Conservation (phyloP, 225 moss, liverwort and hornwort species). For the Physcomitrium patens region DNA sequence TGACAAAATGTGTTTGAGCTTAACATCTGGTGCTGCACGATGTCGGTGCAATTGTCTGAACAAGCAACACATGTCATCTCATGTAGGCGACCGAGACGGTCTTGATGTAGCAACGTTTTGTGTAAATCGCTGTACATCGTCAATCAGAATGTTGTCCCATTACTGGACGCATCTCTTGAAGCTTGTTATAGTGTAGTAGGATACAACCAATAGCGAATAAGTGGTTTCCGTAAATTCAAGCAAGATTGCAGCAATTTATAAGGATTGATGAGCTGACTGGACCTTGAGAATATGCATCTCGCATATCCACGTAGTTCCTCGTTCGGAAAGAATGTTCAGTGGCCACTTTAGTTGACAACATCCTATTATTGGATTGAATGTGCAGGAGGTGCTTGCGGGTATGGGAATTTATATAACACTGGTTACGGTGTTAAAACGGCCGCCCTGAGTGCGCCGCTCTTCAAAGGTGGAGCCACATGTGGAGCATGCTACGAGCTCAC, state of each 20-base stretch:
- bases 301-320: not conserved
- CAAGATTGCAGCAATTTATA: too few species aligned
- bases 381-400: conserved; percentile 19
- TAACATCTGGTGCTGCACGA: not conserved
- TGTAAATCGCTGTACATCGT: too few species aligned
- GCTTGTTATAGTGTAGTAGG: too few species aligned
- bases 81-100: too few species aligned
- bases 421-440: not conserved
- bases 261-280: too few species aligned
- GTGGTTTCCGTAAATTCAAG: too few species aligned
- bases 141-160: too few species aligned
- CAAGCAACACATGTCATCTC: not conserved
- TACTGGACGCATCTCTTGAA: too few species aligned
- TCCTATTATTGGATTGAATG: not conserved
- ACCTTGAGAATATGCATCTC: too few species aligned
- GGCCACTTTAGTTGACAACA: not conserved
- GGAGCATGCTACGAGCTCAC: conserved; percentile 26
- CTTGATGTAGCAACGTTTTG: too few species aligned
- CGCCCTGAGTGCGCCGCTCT: conserved; percentile 17
- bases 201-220: too few species aligned
- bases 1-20: not conserved
- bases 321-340: not conserved
- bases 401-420: not conserved
- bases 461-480: conserved; percentile 14
- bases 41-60: not conserved